Conservation (phyloP, 768 basidiomycete genomes). For the Porpolomopsis calyptriformis region DNA sequence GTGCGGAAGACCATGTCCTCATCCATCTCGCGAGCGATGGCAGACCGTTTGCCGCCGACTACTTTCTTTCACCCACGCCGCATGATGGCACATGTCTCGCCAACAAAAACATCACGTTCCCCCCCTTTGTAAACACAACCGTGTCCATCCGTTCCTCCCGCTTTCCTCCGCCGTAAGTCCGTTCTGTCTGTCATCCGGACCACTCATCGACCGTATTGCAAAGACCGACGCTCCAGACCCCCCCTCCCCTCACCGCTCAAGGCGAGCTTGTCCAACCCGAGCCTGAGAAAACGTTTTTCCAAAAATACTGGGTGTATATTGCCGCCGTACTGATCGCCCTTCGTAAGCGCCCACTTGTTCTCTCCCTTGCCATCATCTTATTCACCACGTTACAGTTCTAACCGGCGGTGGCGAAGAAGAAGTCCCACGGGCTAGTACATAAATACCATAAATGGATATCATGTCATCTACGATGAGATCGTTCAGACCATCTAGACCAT, state of each 20-base stretch:
- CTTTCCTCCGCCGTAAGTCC: slow-evolving; percentile 48
- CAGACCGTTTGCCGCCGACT: slow-evolving; percentile 56
- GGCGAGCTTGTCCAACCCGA: slow-evolving; percentile 51
- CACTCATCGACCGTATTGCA: slow-evolving; percentile 3
- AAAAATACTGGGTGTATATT: slow-evolving; percentile 89
- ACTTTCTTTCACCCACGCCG: slow-evolving; percentile 60
- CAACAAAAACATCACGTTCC: slow-evolving; percentile 14
- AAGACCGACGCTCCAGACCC: slow-evolving; percentile 59
- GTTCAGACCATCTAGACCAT: too few species aligned
- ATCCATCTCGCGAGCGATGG: slow-evolving; percentile 40
- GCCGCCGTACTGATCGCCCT: slow-evolving; percentile 45
- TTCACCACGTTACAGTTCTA: slow-evolving; percentile 18
- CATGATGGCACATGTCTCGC: slow-evolving; percentile 60
- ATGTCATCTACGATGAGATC: too few species aligned
- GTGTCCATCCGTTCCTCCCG: slow-evolving; percentile 34
- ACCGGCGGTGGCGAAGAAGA: slow-evolving; percentile 30
- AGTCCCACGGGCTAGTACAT: slow-evolving; percentile 15
- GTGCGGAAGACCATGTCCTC: slow-evolving; percentile 44
- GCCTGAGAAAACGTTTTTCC: slow-evolving; percentile 69
- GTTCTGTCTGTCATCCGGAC: slow-evolving; percentile 2
- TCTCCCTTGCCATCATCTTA: neutral
- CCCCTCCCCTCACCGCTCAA: slow-evolving; percentile 43
- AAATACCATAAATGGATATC: neutral
- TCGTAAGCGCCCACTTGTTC: slow-evolving; percentile 30
- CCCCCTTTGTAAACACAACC: slow-evolving; percentile 34